Evolutionary conservation across 2,329 filamentous ascomycete species (phyloP).

Genomic region (Teratosphaeria destructans): DNA sequence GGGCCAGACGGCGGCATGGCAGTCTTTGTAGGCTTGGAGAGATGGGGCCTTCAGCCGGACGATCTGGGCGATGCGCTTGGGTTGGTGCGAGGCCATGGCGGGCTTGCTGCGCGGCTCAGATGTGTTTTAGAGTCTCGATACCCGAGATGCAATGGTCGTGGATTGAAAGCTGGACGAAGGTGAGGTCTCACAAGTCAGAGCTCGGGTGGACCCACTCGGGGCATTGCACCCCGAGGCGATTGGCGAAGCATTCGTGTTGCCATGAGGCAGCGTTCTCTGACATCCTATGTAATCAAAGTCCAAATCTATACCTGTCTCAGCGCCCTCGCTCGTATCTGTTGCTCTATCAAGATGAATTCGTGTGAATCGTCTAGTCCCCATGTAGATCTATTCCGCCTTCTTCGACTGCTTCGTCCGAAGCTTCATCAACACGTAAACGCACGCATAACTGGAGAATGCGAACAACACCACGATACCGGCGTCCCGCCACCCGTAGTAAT

Average conservation of each 20-base stretch:
- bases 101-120: background rate
- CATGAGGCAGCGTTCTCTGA: background rate
- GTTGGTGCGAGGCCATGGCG: background rate
- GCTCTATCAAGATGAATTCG: background rate
- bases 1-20: conserved; percentile 65
- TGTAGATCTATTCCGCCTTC: conserved; percentile 25
- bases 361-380: background rate
- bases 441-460: conserved; percentile 17
- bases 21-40: conserved; percentile 60
- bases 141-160: background rate
- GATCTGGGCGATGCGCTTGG: conserved; percentile 55
- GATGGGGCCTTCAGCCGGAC: conserved; percentile 59
- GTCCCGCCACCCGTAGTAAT: conserved; percentile 58
- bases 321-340: background rate
- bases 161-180: background rate
- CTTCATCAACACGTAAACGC: conserved; percentile 18
- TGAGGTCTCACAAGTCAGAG: background rate
- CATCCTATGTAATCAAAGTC: background rate
- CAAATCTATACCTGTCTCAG: background rate
- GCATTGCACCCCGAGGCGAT: background rate
- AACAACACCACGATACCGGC: conserved; percentile 50
- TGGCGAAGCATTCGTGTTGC: background rate
- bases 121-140: background rate
- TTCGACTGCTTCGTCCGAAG: conserved; percentile 31
- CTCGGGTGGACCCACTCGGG: background rate